Base-by-base conservation (phyloP, 371 early-diverging fungal genomes). In the Rhizomucor pusillus region DNA sequence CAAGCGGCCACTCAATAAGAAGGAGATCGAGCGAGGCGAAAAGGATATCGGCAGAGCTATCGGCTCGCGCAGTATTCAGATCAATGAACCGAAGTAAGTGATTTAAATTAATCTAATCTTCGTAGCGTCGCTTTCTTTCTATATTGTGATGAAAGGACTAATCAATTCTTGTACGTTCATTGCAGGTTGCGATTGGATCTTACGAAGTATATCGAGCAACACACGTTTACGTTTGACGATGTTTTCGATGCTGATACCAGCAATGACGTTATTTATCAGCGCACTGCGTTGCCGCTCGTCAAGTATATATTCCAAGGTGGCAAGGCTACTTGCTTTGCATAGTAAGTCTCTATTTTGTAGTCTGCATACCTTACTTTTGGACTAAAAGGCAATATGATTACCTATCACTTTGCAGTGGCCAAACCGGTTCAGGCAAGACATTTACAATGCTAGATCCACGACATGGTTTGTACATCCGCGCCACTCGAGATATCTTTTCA, bases 291-390 rank as follows among this genome's bases (percentile, higher is more conserved):
- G 45, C 96, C 95, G 2, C 72, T 99, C 25, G 98, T 99, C 0
- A 88, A 95, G 39, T 94, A 95, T 73, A 83, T 96, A 5, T 94
- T 99, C 56, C 63, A 74, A 18, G 99, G 98, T 2, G 99, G 98
- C 43, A 97, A 97, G 67, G 97, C 98, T 0, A 98, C 99, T 7
- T 94, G 99, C 65, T 97, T 99, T 81, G 99, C 99, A 49, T 98
- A 98, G 89, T 91, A 86, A 65, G 68, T 67, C 12, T 4, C 9
- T 10, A 12, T 4, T 19, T 5, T 5, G 3, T 19, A 14, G 11
- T 14, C 43, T 1, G 19, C 22, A 12, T 12, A 14, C 33, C 33
- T 50, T 9, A 24, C n/a, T n/a, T n/a, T n/a, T n/a, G n/a, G n/a
- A n/a, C n/a, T n/a, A n/a, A n/a, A n/a, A n/a, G n/a, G n/a, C n/a